A percentile compares a stretch with the other conserved stretches of the same genome.
phyloP scores from a whole-genome alignment of 192 early-diverging fungal genomes.

The Backusella circina region DNA sequence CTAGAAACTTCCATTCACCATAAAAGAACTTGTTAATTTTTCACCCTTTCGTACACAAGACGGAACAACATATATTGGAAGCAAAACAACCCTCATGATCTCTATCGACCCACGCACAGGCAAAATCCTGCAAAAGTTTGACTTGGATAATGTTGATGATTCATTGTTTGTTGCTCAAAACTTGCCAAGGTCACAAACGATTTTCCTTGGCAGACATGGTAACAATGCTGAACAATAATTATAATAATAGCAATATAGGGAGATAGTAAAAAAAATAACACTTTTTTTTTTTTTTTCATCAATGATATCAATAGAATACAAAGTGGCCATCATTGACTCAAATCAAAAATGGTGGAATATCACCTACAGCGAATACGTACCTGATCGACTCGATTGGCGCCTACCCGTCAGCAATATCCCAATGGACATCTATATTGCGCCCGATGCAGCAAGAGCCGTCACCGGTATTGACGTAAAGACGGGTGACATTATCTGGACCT shows the following conservation, averaged over 20 bases:
- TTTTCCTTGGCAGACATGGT: constrained; percentile 39
- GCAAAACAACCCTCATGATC: constrained; percentile 61
- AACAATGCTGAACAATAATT: not conserved
- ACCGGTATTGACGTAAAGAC: constrained; percentile 29
- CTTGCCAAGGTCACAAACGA: constrained; percentile 30
- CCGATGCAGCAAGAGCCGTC: constrained; percentile 28
- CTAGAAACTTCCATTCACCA: constrained; percentile 61
- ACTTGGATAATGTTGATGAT: constrained; percentile 35
- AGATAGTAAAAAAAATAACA: not conserved
- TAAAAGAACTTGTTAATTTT: constrained; percentile 66
- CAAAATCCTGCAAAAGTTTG: constrained; percentile 54
- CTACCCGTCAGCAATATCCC: constrained; percentile 14
- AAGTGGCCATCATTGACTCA: constrained; percentile 49
- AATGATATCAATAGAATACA: constrained; percentile 47
- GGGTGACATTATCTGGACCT: constrained; percentile 47
- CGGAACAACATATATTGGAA: constrained; percentile 61
- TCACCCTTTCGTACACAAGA: constrained; percentile 52
- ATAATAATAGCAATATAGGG: not conserved
- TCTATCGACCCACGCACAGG: constrained; percentile 71
- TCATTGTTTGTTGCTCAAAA: constrained; percentile 15
- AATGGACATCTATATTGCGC: constrained; percentile 34
- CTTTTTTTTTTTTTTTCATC: too few relatives aligned
- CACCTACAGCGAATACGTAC: constrained; percentile 42
- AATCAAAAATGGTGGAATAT: constrained; percentile 33
- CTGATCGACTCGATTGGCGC: constrained; percentile 31